phyloP scores from a whole-genome alignment of 1,284 basidiomycete species.

The Pseudozyma sp. region DNA sequence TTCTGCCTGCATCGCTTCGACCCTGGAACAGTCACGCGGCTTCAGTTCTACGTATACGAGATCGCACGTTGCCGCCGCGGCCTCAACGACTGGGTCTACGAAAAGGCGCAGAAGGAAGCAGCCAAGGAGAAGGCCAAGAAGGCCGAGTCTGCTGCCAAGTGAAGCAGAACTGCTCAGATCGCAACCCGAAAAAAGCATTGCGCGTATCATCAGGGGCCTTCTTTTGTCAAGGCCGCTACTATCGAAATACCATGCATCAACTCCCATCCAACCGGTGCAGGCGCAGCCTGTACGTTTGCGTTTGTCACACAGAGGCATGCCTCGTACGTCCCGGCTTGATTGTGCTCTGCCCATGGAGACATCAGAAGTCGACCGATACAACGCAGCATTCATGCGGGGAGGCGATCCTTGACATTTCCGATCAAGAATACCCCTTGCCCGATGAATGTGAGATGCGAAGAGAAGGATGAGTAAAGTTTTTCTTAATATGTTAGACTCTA shows the following conservation, averaged over 20 bases:
- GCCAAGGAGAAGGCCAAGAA: slow-evolving; percentile 59
- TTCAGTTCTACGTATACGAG: slow-evolving; percentile 92
- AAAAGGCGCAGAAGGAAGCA: slow-evolving; percentile 62
- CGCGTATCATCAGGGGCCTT: not conserved
- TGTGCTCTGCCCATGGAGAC: too few relatives aligned
- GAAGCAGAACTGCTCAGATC: not conserved
- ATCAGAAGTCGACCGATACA: too few relatives aligned
- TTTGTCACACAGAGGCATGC: too few relatives aligned
- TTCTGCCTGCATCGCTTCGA: too few relatives aligned
- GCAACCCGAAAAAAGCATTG: not conserved
- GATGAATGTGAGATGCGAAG: too few relatives aligned
- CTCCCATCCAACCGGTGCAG: not conserved
- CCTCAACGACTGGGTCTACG: slow-evolving; percentile 82
- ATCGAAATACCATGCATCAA: slow-evolving; percentile 15
- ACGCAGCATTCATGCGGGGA: too few relatives aligned
- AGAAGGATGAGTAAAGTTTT: too few relatives aligned
- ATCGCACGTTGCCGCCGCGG: slow-evolving; percentile 92
- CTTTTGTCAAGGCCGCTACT: not conserved
- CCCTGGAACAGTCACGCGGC: slow-evolving; percentile 66
- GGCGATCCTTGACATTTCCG: too few relatives aligned
- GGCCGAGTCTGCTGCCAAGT: slow-evolving; percentile 31
- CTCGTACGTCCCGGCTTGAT: too few relatives aligned
- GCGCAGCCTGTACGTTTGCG: too few relatives aligned
- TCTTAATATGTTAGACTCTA: not conserved
- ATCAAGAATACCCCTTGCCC: too few relatives aligned